phyloP scores from a whole-genome alignment of 805 yeast genomes.

The Debaryomyces maramus region DNA sequence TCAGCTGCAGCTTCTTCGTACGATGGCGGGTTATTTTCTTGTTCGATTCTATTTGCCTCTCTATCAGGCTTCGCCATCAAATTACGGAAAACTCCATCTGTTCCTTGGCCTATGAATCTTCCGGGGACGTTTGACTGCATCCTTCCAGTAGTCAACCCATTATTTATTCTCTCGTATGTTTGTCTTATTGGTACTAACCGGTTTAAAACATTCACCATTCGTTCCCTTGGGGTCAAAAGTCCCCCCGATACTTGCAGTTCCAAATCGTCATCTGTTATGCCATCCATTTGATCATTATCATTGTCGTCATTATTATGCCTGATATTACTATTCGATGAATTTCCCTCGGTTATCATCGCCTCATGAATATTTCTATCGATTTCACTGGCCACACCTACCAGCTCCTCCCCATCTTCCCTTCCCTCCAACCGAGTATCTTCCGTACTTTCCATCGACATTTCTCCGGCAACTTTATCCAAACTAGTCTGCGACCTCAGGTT shows the following conservation, averaged over 20 bases:
- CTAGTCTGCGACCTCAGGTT: background rate
- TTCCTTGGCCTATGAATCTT: constrained; percentile 46
- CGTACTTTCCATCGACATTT: background rate
- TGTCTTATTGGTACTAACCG: constrained; percentile 40
- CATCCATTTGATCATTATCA: background rate
- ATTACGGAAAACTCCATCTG: constrained; percentile 93
- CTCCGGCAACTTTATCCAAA: background rate
- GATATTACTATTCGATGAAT: constrained; percentile 11
- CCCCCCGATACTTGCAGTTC: constrained; percentile 25
- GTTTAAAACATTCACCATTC: constrained; percentile 32
- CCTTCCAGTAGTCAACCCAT: constrained; percentile 43
- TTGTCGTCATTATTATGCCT: background rate
- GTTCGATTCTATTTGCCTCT: constrained; percentile 26
- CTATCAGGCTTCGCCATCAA: constrained; percentile 85
- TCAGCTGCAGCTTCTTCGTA: constrained; percentile 96
- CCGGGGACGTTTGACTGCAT: constrained; percentile 45
- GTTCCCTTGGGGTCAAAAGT: constrained; percentile 27
- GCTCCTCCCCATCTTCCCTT: constrained; percentile 2
- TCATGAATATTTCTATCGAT: constrained; percentile 18
- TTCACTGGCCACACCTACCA: constrained; percentile 9
- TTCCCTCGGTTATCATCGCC: constrained; percentile 17
- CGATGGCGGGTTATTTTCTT: constrained; percentile 71
- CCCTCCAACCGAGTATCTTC: constrained; percentile 8
- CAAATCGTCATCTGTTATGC: constrained; percentile 18
- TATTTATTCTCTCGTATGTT: constrained; percentile 43